These are phyloP conservation scores for Sclerotinia subarctica DNA, from an alignment of 2,329 filamentous ascomycete genomes.

Conservation along the genomic window DNA sequence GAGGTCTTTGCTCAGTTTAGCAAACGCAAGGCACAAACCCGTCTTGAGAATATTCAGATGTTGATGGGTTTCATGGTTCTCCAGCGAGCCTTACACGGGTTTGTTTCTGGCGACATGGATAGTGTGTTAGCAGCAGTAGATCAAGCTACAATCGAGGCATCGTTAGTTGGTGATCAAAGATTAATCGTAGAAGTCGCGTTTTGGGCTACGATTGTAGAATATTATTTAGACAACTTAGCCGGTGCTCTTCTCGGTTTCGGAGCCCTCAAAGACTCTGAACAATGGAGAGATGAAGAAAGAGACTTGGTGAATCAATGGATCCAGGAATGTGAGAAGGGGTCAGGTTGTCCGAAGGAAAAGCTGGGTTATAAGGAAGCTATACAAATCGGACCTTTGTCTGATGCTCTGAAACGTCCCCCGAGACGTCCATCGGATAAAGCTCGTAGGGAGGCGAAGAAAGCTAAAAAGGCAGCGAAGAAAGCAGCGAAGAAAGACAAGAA, in stretches of 20 bases:
- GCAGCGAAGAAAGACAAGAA: neutral
- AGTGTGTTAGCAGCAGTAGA: neutral
- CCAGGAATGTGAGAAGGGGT: neutral
- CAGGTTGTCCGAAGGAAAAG: neutral
- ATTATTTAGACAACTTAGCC: neutral
- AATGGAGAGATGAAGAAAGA: neutral
- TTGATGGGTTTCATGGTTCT: neutral
- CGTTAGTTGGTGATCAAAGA: neutral
- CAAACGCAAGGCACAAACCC: neutral
- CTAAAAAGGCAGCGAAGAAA: neutral
- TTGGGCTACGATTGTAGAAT: neutral
- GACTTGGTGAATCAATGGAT: neutral
- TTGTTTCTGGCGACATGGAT: neutral
- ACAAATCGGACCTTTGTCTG: neutral
- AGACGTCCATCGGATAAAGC: neutral
- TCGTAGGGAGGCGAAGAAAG: neutral
- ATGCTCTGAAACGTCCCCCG: neutral
- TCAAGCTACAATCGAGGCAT: neutral
- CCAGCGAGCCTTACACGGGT: conserved; percentile 7
- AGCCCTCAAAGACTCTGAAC: neutral
- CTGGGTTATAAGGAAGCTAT: neutral
- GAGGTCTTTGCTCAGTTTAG: neutral
- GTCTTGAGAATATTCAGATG: neutral
- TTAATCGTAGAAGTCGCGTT: neutral
- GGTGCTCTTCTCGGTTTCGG: neutral